Conservation (phyloP, 352 stramenopile genomes). For the Globisporangium recalcitrans region DNA sequence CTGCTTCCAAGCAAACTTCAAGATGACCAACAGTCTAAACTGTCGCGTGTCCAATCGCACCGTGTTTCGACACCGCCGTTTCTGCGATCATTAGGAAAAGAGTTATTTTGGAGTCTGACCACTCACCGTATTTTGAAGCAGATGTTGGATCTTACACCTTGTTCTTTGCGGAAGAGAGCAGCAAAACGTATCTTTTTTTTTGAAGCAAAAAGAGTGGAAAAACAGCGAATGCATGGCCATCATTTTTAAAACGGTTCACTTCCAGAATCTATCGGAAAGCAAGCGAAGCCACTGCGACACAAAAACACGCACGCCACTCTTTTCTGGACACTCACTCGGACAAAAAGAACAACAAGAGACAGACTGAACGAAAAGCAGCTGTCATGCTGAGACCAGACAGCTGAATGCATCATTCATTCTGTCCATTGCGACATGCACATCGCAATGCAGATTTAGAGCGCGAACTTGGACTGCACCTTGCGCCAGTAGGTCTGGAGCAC, state of each 20-base stretch:
- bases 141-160: neutral
- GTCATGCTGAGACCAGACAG: no score
- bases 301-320: no score
- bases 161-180: neutral
- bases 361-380: no score
- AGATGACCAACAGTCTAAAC: neutral
- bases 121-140: neutral
- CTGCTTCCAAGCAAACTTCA: neutral
- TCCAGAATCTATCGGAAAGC: no score
- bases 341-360: no score
- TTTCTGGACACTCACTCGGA: no score
- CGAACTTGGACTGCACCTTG: slow-evolving; percentile 25
- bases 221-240: neutral
- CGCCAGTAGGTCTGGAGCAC: slow-evolving; percentile 23
- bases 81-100: neutral
- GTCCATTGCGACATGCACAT: slow-evolving; percentile 6
- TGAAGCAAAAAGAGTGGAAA: neutral
- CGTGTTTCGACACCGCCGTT: slow-evolving; percentile 1
- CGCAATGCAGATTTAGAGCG: slow-evolving; percentile 20
- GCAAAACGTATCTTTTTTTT: slow-evolving; percentile 10
- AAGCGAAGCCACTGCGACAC: no score
- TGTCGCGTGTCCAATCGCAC: neutral
- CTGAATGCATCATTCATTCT: neutral
- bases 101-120: neutral
- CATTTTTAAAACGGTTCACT: no score